phyloP scores from a whole-genome alignment of 1,284 basidiomycete species.

The Bjerkandera adusta region DNA sequence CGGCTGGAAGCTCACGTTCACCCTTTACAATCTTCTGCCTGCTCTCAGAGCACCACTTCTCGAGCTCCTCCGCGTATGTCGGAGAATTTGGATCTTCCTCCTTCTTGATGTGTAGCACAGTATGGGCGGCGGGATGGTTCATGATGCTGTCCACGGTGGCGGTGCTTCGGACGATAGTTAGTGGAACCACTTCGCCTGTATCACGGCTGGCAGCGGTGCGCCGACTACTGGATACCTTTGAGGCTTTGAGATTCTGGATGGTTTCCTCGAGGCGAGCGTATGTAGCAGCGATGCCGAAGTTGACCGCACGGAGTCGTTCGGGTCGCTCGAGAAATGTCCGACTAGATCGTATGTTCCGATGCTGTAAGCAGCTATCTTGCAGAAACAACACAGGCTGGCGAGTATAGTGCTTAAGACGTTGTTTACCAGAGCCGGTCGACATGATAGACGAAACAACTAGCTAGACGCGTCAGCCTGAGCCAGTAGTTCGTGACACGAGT shows the following conservation, averaged over 20 bases:
- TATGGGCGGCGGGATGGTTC: neutral
- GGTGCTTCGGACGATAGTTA: conserved; percentile 8
- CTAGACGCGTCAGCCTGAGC: no score
- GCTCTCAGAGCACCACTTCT: conserved; percentile 60
- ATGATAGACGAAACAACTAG: no score
- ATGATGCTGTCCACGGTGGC: neutral
- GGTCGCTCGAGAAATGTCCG: conserved; percentile 86
- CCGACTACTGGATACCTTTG: no score
- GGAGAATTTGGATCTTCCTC: no score
- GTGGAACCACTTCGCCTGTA: no score
- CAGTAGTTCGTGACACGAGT: no score
- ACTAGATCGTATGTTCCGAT: conserved; percentile 52
- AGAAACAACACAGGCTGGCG: no score
- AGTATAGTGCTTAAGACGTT: no score
- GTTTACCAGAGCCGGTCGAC: no score
- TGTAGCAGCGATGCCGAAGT: conserved; percentile 76
- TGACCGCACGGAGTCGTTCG: conserved; percentile 82
- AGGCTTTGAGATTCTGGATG: no score
- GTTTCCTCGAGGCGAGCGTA: conserved; percentile 65
- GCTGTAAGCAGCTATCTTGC: no score
- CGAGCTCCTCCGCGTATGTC: conserved; percentile 58
- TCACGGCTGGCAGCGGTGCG: neutral
- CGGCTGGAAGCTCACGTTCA: conserved; percentile 73
- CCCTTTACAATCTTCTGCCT: conserved; percentile 61
- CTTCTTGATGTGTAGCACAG: conserved; percentile 3